Base-by-base conservation (phyloP, 768 basidiomycete genomes). In the Rhizopogon vinicolor region DNA sequence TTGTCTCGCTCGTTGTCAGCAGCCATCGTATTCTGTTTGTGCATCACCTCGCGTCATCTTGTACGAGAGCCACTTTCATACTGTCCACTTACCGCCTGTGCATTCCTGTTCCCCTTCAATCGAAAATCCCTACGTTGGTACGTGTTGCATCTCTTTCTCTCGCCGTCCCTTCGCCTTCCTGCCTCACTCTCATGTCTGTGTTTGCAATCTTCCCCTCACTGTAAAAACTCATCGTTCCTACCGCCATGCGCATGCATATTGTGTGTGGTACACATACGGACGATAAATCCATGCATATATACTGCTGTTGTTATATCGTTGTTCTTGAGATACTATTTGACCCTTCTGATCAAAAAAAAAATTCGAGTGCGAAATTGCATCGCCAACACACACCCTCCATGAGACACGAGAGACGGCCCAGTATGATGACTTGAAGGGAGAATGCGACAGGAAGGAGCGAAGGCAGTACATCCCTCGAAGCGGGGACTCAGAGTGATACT, bases 1-100 rank as follows among this genome's bases (percentile, higher is more conserved):
- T 68, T 72, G 70, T 60, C 64, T 42, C 59, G 52, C 44, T 53
- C 50, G 29, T 60, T 60, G 53, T 54, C 58, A 48, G 31, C 51
- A 59, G 55, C 48, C 39, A 44, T 52, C 18, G 35, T 33, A 44
- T 25, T 57, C 39, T 53, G 53, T 52, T 33, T 46, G 42, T 52
- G 43, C 58, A 58, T 52, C 41, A 42, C 57, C 56, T 53, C 54
- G 29, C 43, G 45, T 44, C 44, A 55, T 46, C 55, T 52, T 45
- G 51, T 56, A 42, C 57, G 31, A 55, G 61, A 59, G 60, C 57
- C 60, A 46, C 58, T 53, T 61, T 56, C 55, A 60, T 65, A 61
- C 52, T 63, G 28, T 62, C 60, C 60, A 54, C 62, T 58, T 56
- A 53, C 58, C 37, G 60, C 49, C 55, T 53, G 64, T 70, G 60